phyloP scores from a whole-genome alignment of 1,139 yeast species.

The Geotrichum aggregatum region DNA sequence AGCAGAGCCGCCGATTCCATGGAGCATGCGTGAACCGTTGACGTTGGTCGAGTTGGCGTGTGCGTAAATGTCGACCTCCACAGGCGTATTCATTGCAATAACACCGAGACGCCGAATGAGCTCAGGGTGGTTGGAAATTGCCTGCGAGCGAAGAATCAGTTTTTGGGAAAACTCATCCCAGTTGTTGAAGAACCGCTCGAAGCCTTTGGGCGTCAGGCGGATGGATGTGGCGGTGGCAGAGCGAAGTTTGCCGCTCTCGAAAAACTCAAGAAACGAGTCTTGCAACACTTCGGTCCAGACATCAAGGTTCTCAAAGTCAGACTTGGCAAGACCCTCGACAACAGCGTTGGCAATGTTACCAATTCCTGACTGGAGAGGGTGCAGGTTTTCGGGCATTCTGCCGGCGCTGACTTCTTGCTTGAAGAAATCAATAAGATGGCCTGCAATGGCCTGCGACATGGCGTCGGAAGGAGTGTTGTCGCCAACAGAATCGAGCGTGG shows the following conservation, averaged over 20 bases:
- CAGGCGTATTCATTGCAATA: conserved; percentile 98
- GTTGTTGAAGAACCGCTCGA: conserved; percentile 77
- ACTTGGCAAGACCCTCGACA: conserved; percentile 87
- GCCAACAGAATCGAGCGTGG: conserved; percentile 70
- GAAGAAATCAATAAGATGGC: conserved; percentile 80
- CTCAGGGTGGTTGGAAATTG: conserved; percentile 93
- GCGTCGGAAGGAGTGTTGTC: conserved; percentile 86
- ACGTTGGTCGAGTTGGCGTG: conserved; percentile 98
- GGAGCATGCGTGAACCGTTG: conserved; percentile 93
- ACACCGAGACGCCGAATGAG: conserved; percentile 94
- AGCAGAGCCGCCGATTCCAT: conserved; percentile 96
- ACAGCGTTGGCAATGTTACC: conserved; percentile 98
- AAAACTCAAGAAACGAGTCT: conserved; percentile 92
- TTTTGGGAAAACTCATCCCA: conserved; percentile 85
- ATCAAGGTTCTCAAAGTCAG: conserved; percentile 76
- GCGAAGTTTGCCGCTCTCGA: conserved; percentile 87
- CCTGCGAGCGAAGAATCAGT: conserved; percentile 87
- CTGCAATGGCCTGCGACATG: conserved; percentile 72
- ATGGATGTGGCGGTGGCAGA: conserved; percentile 94
- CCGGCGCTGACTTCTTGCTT: conserved; percentile 86
- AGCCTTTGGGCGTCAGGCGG: conserved; percentile 86
- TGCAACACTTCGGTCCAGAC: conserved; percentile 99
- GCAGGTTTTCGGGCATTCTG: conserved; percentile 86
- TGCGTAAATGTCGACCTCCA: conserved; percentile 95
- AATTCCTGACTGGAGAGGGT: conserved; percentile 94